phyloP scores from a whole-genome alignment of 2,329 filamentous ascomycete species.

The Talaromyces rugulosus region DNA sequence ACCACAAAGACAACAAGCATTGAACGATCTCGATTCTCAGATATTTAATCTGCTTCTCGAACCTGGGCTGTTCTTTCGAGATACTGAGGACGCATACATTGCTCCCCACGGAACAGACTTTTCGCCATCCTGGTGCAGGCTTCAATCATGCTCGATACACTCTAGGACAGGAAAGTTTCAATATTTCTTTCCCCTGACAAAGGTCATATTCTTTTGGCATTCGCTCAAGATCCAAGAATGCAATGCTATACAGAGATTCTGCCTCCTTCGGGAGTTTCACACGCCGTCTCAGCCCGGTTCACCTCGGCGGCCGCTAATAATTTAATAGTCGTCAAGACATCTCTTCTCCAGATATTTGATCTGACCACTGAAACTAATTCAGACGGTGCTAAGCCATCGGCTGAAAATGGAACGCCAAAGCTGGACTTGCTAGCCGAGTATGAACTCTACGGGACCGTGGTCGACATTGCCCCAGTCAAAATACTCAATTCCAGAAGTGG shows the following conservation, averaged over 20 bases:
- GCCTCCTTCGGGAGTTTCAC: conserved; percentile 88
- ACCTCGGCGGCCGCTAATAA: conserved; percentile 72
- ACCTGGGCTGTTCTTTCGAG: not conserved
- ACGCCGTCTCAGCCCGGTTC: conserved; percentile 77
- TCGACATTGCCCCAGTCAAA: conserved; percentile 74
- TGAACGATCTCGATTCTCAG: not conserved
- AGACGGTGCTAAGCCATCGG: conserved; percentile 56
- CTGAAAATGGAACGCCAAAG: conserved; percentile 50
- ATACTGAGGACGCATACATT: not conserved
- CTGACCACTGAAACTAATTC: conserved; percentile 57
- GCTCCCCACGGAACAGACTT: not conserved
- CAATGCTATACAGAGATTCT: conserved; percentile 97
- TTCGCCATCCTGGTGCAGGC: not conserved
- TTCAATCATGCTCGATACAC: not conserved
- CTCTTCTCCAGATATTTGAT: conserved; percentile 85
- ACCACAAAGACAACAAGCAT: not conserved
- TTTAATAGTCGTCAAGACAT: conserved; percentile 86
- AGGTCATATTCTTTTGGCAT: not conserved
- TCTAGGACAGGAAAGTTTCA: not conserved
- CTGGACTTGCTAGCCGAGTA: conserved; percentile 83
- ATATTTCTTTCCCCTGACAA: not conserved
- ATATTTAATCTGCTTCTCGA: not conserved
- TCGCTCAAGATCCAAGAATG: conserved; percentile 50
- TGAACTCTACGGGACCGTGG: conserved; percentile 76
- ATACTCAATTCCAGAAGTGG: conserved; percentile 68